Evolutionary conservation across 805 yeast species (phyloP), one percentile per base, ranked within the genome.

Genomic region (Metschnikowia noctiluminum): DNA sequence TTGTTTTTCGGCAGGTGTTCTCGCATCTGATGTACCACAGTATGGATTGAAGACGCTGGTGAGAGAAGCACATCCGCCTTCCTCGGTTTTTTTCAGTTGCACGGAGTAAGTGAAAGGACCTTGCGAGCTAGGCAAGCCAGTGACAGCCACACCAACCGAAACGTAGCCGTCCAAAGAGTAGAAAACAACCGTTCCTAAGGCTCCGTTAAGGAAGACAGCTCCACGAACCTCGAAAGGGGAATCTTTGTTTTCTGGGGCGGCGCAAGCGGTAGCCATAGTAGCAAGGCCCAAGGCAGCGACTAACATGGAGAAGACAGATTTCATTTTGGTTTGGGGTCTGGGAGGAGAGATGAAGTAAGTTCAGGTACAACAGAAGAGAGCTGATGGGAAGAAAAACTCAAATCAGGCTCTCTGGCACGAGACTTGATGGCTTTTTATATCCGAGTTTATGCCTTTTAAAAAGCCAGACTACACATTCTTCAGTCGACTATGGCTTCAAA

Each of bases 201-300:
- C 14, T 10, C 28, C 11, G 14, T 30, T 15, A 34, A 13, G 16
- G 36, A 43, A 43, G 2, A 30, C 11, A 21, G 40, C 46, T 8
- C 30, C 28, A 43, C 27, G 21, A 30, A 14, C 35, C 8, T 34
- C 40, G 35, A 30, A 15, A 6, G 46, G 40, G 12, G 46, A 43
- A 41, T 43, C 46, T 28, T 31, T 36, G 30, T 15, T 16, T 3
- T 28, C 46, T 3, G 46, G 46, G 13, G 46, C 46, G 28, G 40
- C 46, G 28, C 40, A 30, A 7, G 46, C 40, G 36, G 11, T 21
- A 30, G 41, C 46, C 16, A 43, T 11, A 21, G 46, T n/a, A 14
- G 36, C 28, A 21, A 43, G 40, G 36, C 36, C 35, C 14, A 30
- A 30, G 15, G 14, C 13, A 36, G 46, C 32, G 35, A 43, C 40